These are phyloP conservation scores for Venturia carpophila DNA, from an alignment of 2,329 filamentous ascomycete genomes.

Conservation along the genomic window DNA sequence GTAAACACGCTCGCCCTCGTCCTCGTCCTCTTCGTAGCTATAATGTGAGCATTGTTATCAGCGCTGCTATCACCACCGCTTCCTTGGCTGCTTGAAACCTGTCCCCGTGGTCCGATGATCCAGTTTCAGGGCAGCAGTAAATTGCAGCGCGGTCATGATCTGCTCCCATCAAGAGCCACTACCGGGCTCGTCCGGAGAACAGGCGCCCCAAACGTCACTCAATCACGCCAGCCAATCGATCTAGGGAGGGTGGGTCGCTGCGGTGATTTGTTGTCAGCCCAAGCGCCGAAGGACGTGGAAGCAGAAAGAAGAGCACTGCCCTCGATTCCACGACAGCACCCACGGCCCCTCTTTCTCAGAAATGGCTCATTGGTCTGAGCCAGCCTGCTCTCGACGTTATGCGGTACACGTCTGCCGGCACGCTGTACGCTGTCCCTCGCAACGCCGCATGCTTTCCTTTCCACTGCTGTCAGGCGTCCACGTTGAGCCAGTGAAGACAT, in stretches of 20 bases:
- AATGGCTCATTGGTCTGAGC: slow-evolving; percentile 8
- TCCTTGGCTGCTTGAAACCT: slow-evolving; percentile 9
- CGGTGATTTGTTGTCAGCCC: slow-evolving; percentile 10
- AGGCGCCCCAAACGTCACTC: slow-evolving; percentile 13
- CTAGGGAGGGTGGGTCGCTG: slow-evolving; percentile 1
- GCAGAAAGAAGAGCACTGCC: neutral
- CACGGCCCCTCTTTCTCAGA: neutral
- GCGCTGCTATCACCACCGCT: neutral
- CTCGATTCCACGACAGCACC: slow-evolving; percentile 1
- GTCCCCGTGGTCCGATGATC: slow-evolving; percentile 3
- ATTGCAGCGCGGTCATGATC: slow-evolving; percentile 10
- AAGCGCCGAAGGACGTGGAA: slow-evolving; percentile 12
- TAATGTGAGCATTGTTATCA: neutral
- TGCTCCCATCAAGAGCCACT: neutral
- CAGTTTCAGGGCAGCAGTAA: neutral
- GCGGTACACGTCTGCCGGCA: neutral
- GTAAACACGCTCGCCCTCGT: too few species aligned
- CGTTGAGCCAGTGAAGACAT: neutral
- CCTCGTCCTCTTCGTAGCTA: neutral
- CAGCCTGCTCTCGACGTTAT: neutral
- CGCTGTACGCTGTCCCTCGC: neutral
- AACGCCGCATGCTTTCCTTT: neutral
- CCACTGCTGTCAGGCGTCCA: slow-evolving; percentile 9
- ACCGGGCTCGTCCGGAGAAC: slow-evolving; percentile 6
- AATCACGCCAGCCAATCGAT: neutral